Percentiles rank a stretch among this genome's conserved stretches.
These are phyloP conservation scores for Aspergillus proliferans DNA, from an alignment of 2,329 filamentous ascomycete genomes.

Conservation along the genomic window DNA sequence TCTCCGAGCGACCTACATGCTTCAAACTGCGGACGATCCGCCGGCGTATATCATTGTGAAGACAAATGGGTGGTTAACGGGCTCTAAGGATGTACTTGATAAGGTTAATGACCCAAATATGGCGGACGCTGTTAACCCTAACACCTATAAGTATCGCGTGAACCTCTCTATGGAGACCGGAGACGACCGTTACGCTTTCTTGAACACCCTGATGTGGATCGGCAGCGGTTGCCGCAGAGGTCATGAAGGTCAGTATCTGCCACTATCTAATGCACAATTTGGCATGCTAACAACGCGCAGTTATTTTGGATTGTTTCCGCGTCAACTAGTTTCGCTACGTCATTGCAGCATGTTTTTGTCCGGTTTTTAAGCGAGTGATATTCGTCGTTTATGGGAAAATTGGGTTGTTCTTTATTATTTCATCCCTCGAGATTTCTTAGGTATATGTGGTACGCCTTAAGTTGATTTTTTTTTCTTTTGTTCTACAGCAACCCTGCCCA, in stretches of 20 bases:
- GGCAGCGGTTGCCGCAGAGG: slow-evolving; percentile 44
- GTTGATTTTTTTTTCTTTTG: background rate
- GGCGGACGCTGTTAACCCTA: slow-evolving; percentile 43
- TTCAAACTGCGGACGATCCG: slow-evolving; percentile 48
- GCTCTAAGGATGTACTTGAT: slow-evolving; percentile 44
- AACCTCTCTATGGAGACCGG: slow-evolving; percentile 46
- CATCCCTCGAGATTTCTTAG: background rate
- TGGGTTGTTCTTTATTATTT: slow-evolving; percentile 7
- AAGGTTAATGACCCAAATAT: slow-evolving; percentile 40
- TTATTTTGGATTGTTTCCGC: slow-evolving; percentile 23
- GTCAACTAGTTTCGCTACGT: slow-evolving; percentile 14
- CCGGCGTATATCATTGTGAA: slow-evolving; percentile 45
- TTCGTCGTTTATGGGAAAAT: slow-evolving; percentile 18
- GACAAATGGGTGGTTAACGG: slow-evolving; percentile 44
- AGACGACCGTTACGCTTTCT: slow-evolving; percentile 44
- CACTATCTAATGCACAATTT: background rate
- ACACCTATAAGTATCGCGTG: slow-evolving; percentile 45
- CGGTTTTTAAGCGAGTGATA: slow-evolving; percentile 17
- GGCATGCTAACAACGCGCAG: slow-evolving; percentile 8
- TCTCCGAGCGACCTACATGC: slow-evolving; percentile 40
- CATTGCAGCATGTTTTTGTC: slow-evolving; percentile 5
- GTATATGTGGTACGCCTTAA: background rate
- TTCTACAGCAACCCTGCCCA: background rate
- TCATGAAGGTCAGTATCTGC: slow-evolving; percentile 37
- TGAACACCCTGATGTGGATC: slow-evolving; percentile 47